Conservation (phyloP, 1,284 basidiomycete species). For the Puccinia horiana region DNA sequence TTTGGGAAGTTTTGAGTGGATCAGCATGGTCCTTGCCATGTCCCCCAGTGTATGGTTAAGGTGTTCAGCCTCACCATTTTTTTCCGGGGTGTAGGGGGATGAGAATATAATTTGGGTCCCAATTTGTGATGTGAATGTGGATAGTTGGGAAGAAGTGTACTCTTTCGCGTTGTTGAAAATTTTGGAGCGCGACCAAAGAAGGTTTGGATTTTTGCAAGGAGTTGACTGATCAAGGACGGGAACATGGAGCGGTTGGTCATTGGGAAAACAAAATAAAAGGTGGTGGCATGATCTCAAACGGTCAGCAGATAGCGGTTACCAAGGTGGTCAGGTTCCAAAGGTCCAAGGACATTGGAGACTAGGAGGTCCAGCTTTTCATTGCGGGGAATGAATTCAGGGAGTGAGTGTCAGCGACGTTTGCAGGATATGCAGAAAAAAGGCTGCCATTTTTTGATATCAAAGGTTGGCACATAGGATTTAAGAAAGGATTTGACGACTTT, state of each 20-base stretch:
- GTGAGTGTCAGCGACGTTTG: too few relatives aligned
- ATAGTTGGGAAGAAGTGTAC: background rate
- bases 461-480: too few relatives aligned
- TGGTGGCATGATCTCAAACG: background rate
- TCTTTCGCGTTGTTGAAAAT: slow-evolving; percentile 3
- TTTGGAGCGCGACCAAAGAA: background rate
- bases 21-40: background rate
- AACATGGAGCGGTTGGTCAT: background rate
- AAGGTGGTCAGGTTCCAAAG: background rate
- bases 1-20: background rate
- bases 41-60: slow-evolving; percentile 12
- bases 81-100: background rate
- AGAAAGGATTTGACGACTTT: too few relatives aligned
- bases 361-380: background rate
- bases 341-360: background rate
- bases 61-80: slow-evolving; percentile 25
- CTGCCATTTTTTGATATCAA: too few relatives aligned
- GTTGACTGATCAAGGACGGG: background rate
- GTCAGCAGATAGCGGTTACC: background rate
- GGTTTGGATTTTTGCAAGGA: background rate
- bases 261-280: background rate
- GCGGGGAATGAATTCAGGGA: too few relatives aligned
- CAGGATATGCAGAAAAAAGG: too few relatives aligned
- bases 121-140: background rate
- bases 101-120: background rate